These are phyloP conservation scores for Verticillium zaregamsianum DNA, from an alignment of 2,329 filamentous ascomycete species.

Conservation along the genomic window DNA sequence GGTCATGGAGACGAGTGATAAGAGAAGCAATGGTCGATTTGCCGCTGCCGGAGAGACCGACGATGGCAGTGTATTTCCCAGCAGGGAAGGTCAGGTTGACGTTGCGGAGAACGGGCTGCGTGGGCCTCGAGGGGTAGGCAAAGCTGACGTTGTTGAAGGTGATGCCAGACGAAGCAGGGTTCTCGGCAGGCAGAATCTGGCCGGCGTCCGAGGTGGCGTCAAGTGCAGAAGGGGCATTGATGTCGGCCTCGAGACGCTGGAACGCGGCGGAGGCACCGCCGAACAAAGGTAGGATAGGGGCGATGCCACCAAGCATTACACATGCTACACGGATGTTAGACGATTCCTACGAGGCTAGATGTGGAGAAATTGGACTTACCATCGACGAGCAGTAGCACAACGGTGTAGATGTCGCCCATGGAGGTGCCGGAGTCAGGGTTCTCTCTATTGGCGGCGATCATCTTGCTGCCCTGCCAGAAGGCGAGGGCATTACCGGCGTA, in stretches of 20 bases:
- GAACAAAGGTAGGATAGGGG: constrained; percentile 55
- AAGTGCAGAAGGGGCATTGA: constrained; percentile 42
- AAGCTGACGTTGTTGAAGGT: constrained; percentile 31
- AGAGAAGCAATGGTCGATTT: constrained; percentile 39
- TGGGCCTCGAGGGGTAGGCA: constrained; percentile 30
- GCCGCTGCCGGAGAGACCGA: constrained; percentile 45
- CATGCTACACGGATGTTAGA: constrained; percentile 31
- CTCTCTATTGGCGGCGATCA: constrained; percentile 23
- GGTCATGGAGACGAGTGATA: constrained; percentile 41
- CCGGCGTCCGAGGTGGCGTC: constrained; percentile 26
- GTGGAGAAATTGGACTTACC: constrained; percentile 21
- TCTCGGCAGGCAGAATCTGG: constrained; percentile 26
- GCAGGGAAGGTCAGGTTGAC: constrained; percentile 28
- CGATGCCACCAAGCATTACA: constrained; percentile 54
- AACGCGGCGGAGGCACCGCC: constrained; percentile 50
- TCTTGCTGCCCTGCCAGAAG: constrained; percentile 59
- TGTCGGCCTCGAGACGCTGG: constrained; percentile 47
- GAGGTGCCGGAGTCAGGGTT: constrained; percentile 28
- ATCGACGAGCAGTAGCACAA: constrained; percentile 52
- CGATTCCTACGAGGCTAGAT: background rate
- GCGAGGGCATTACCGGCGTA: constrained; percentile 61
- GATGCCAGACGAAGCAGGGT: constrained; percentile 41
- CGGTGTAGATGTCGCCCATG: constrained; percentile 46
- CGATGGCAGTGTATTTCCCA: constrained; percentile 41
- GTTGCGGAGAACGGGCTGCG: constrained; percentile 27